These are phyloP conservation scores for Schizothecium vesticola DNA, from an alignment of 495 filamentous ascomycete genomes.

Conservation along the genomic window DNA sequence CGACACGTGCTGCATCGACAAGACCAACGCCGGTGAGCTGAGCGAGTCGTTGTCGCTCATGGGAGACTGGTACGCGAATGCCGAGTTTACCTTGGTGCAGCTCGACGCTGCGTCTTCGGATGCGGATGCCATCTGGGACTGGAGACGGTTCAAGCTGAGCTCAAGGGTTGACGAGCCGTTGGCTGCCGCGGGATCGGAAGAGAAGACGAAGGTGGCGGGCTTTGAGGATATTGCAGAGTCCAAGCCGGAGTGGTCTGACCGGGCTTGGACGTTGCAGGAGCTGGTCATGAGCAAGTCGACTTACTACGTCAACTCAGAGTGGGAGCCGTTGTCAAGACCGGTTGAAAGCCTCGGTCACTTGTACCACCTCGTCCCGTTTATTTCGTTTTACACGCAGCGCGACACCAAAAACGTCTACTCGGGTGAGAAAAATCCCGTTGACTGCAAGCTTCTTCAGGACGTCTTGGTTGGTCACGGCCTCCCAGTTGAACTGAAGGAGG, in stretches of 20 bases:
- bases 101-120: slow-evolving; percentile 30
- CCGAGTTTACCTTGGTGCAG: slow-evolving; percentile 44
- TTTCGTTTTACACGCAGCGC: slow-evolving; percentile 27
- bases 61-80: slow-evolving; percentile 47
- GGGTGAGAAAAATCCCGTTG: neutral
- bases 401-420: slow-evolving; percentile 20
- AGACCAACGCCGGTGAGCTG: slow-evolving; percentile 34
- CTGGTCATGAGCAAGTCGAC: slow-evolving; percentile 45
- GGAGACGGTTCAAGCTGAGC: slow-evolving; percentile 20
- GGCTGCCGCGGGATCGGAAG: neutral
- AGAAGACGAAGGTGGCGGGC: slow-evolving; percentile 17
- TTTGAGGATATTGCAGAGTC: slow-evolving; percentile 20
- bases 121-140: slow-evolving; percentile 23
- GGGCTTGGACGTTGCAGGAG: slow-evolving; percentile 48
- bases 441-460: neutral
- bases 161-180: neutral
- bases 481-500: neutral
- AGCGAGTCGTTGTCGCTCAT: slow-evolving; percentile 41
- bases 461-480: neutral
- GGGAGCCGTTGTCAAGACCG: slow-evolving; percentile 31
- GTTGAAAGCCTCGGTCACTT: slow-evolving; percentile 36
- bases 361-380: slow-evolving; percentile 37
- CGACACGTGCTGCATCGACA: slow-evolving; percentile 48
- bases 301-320: slow-evolving; percentile 39
- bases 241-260: slow-evolving; percentile 35